Percentiles rank a stretch among this genome's conserved stretches.
Evolutionary conservation across 371 early-diverging fungal species (phyloP).

Genomic region (Mortierella sp.): DNA sequence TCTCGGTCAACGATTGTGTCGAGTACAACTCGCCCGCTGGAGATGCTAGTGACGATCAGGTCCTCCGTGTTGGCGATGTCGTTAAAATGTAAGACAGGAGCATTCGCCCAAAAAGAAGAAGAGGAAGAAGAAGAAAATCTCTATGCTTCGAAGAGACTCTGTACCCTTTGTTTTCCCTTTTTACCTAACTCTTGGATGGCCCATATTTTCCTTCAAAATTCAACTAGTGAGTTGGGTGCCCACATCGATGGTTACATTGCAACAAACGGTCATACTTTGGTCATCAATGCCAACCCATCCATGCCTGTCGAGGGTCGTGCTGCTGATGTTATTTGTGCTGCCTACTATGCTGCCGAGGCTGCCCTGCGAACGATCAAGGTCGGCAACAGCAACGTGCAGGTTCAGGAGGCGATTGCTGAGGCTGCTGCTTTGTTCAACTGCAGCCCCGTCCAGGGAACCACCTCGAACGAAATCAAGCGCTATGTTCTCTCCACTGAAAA

Average conservation of each 20-base stretch:
- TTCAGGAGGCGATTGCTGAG: slow-evolving; percentile 78
- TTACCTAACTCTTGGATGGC: too few relatives aligned
- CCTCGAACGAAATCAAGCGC: slow-evolving; percentile 83
- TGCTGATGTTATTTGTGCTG: slow-evolving; percentile 84
- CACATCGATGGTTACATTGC: slow-evolving; percentile 95
- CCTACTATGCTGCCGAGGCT: slow-evolving; percentile 83
- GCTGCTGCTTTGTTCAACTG: slow-evolving; percentile 84
- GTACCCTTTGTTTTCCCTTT: background rate
- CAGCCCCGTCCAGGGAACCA: slow-evolving; percentile 87
- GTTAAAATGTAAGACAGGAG: slow-evolving; percentile 91
- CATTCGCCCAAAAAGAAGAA: too few relatives aligned
- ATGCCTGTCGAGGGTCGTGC: slow-evolving; percentile 69
- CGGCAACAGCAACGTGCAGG: slow-evolving; percentile 37
- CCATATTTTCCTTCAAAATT: background rate
- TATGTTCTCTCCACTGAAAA: slow-evolving; percentile 73
- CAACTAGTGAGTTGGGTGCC: slow-evolving; percentile 88
- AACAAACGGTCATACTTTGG: slow-evolving; percentile 85
- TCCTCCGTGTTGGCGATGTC: slow-evolving; percentile 81
- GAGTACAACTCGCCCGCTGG: slow-evolving; percentile 81
- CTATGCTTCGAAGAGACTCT: background rate
- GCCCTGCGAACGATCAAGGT: slow-evolving; percentile 79
- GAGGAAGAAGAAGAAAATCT: background rate
- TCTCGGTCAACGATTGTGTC: slow-evolving; percentile 83
- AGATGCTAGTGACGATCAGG: slow-evolving; percentile 60
- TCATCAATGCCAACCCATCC: slow-evolving; percentile 70